A percentile compares a stretch with the other conserved stretches of the same genome.
Evolutionary conservation across 179 eudicot species (phyloP).

Genomic region (Actinidia polygama): DNA sequence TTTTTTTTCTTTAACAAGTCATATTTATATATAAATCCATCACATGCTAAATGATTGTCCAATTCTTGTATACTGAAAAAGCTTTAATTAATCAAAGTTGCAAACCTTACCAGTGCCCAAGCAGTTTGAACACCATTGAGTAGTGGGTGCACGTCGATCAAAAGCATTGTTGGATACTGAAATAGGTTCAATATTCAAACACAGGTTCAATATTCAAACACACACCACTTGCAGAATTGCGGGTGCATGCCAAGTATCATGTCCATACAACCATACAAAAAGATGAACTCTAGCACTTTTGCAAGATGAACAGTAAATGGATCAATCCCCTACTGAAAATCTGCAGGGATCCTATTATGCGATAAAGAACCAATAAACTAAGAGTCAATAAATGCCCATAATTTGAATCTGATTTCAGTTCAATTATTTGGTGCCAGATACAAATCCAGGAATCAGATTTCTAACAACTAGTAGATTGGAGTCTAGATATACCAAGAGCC

Average conservation of each 20-base stretch:
- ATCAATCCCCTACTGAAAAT: background rate
- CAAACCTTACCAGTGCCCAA: constrained; percentile 91
- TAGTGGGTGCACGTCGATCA: constrained; percentile 68
- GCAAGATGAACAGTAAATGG: background rate
- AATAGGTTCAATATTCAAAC: no score
- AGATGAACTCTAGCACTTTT: background rate
- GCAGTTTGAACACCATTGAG: constrained; percentile 81
- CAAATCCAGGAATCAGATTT: background rate
- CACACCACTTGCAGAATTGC: constrained; percentile 86
- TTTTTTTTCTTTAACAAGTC: background rate
- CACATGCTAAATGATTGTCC: background rate
- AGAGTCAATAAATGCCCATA: background rate
- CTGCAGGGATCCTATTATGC: background rate
- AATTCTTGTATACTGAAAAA: background rate
- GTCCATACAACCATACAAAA: constrained; percentile 20
- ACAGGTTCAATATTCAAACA: constrained; percentile 73
- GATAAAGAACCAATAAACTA: background rate
- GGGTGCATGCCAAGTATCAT: constrained; percentile 96
- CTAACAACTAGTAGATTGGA: background rate
- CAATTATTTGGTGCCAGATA: background rate
- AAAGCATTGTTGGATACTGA: constrained; percentile 56
- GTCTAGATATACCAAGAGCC: background rate
- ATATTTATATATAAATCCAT: background rate
- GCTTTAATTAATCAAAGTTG: background rate
- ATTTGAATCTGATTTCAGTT: background rate